Base-by-base conservation (phyloP, 352 stramenopile genomes). In the Pythium periplocum region DNA sequence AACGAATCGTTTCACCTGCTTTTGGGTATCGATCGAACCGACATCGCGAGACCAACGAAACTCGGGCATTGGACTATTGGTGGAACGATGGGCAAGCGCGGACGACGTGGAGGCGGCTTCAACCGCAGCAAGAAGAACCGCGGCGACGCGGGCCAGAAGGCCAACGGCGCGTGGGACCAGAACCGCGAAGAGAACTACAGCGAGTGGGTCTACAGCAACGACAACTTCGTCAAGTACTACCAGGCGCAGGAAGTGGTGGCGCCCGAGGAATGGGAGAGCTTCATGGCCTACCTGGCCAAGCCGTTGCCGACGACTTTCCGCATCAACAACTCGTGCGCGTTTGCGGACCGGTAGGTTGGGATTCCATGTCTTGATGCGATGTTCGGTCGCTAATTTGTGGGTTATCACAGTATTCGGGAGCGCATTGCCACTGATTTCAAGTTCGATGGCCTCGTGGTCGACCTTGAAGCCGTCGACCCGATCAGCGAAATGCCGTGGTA, bases 271-370 rank as follows among this genome's bases (percentile, higher is more conserved):
- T 98, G 91, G 89, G 72, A 85, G 2, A 66, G 67, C 10, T 97
- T 98, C 69, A 95, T 97, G 73, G 81, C 85, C 57, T 77, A 77
- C 51, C 71, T 98, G 51, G 80, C 71, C 34, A 93, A 87, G 61
- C 83, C 83, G 43, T 65, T 98, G 62, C 93, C 93, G 10, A 96
- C 87, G 36, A 96, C 86, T 10, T 98, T 98, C 65, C 87, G 94
- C 44, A 97, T 98, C 57, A 96, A 97, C 59, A 88, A 84, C 57
- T 91, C 88, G 45, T 96, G 87, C 52, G 72, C 73, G 5, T 94
- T 94, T 58, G 79, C 71, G 38, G 77, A 92, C 5, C 76, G 77
- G 79, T 93, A 66, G 33, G 74, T 61, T 38, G n/a, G 31, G n/a
- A 41, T 40, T 5, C 2, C 31, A 7, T 41, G 5, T 26, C 8